Evolutionary conservation across 1,284 basidiomycete species (phyloP).

Genomic region (Baeospora myosura): DNA sequence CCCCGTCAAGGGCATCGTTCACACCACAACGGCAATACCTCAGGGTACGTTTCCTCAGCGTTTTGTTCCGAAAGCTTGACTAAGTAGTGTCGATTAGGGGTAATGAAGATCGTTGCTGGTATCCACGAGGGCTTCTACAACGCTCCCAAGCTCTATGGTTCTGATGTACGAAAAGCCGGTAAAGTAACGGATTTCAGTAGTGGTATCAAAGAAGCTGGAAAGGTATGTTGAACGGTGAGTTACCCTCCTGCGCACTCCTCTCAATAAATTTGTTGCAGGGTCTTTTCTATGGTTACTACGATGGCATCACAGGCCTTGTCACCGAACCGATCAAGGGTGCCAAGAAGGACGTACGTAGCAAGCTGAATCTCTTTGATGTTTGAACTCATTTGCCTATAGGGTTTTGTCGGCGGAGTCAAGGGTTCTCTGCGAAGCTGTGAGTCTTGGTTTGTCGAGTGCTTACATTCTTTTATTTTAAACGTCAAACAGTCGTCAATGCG

Average conservation of each 20-base stretch:
- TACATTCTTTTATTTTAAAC: background rate
- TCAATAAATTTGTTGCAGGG: conserved; percentile 20
- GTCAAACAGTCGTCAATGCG: conserved; percentile 31
- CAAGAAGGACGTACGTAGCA: conserved; percentile 34
- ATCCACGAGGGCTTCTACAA: conserved; percentile 42
- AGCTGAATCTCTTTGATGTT: background rate
- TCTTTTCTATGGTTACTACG: conserved; percentile 37
- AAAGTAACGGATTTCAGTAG: conserved; percentile 34
- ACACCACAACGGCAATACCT: conserved; percentile 36
- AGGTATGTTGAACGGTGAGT: conserved; percentile 18
- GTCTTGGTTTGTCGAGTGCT: conserved; percentile 13
- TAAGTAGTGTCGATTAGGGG: conserved; percentile 22
- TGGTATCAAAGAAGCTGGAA: conserved; percentile 41
- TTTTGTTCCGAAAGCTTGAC: background rate
- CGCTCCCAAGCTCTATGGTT: conserved; percentile 37
- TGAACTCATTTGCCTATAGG: conserved; percentile 20
- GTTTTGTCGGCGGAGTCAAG: conserved; percentile 40
- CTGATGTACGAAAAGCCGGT: conserved; percentile 29
- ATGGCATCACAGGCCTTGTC: conserved; percentile 49
- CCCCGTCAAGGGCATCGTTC: conserved; percentile 36
- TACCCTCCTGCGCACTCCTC: conserved; percentile 11
- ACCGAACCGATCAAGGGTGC: conserved; percentile 41
- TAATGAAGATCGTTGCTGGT: conserved; percentile 33
- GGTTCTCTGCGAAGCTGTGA: conserved; percentile 41
- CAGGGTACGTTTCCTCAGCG: conserved; percentile 20